phyloP scores from a whole-genome alignment of 1,284 basidiomycete genomes.

The Cryptococcus sp. region DNA sequence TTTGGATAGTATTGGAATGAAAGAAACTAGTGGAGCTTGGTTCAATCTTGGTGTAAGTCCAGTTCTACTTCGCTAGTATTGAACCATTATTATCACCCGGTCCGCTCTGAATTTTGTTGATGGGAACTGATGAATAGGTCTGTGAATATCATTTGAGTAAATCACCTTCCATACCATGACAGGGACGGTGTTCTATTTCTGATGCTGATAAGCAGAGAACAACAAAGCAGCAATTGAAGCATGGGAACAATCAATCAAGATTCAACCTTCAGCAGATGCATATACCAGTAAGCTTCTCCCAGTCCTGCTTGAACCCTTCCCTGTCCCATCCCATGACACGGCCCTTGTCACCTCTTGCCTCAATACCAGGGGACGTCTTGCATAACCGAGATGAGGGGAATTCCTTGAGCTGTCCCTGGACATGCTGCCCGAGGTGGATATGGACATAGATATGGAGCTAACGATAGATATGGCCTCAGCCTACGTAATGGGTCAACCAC shows the following conservation, averaged over 20 bases:
- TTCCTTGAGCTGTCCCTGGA: too few relatives aligned
- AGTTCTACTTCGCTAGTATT: not conserved
- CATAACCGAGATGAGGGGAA: too few relatives aligned
- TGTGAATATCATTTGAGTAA: conserved; percentile 45
- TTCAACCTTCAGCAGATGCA: conserved; percentile 84
- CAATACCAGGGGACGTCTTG: too few relatives aligned
- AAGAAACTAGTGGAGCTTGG: conserved; percentile 59
- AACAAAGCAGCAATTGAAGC: conserved; percentile 75
- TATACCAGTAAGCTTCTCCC: conserved; percentile 70
- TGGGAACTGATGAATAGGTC: conserved; percentile 18
- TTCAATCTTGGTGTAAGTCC: conserved; percentile 46
- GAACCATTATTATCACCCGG: too few relatives aligned
- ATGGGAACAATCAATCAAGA: conserved; percentile 78
- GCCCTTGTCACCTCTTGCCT: too few relatives aligned
- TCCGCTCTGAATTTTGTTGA: not conserved
- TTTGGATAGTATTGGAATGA: conserved; percentile 72
- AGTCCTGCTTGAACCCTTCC: conserved; percentile 9
- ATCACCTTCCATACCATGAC: not conserved
- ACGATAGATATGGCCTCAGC: conserved; percentile 80
- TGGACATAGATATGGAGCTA: not conserved
- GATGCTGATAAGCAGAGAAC: conserved; percentile 62
- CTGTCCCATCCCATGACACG: not conserved
- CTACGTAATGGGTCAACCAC: conserved; percentile 80
- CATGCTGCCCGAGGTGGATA: too few relatives aligned
- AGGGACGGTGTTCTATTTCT: too few relatives aligned